phyloP scores from a whole-genome alignment of 805 yeast genomes.

The Zygosaccharomyces bailii region DNA sequence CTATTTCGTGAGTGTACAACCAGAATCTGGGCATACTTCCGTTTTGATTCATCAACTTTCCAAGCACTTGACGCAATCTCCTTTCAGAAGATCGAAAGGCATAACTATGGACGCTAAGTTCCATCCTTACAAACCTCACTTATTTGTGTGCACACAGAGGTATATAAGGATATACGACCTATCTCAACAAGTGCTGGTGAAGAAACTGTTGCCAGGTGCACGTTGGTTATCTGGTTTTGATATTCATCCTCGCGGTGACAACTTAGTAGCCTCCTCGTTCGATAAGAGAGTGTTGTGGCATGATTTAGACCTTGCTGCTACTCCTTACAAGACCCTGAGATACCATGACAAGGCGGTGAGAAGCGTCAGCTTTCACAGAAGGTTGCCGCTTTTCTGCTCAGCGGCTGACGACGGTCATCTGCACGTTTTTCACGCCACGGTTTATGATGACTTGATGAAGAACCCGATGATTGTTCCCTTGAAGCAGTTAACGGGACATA shows the following conservation, averaged over 20 bases:
- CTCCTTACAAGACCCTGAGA: slow-evolving; percentile 93
- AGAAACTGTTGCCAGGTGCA: slow-evolving; percentile 91
- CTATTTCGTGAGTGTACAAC: slow-evolving; percentile 94
- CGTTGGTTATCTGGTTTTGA: slow-evolving; percentile 90
- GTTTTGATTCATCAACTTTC: slow-evolving; percentile 93
- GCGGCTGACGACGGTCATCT: slow-evolving; percentile 93
- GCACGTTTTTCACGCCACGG: slow-evolving; percentile 95
- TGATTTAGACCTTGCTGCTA: slow-evolving; percentile 80
- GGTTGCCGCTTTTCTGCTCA: slow-evolving; percentile 85
- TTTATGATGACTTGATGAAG: slow-evolving; percentile 83
- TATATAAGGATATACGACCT: slow-evolving; percentile 87
- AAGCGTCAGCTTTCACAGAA: slow-evolving; percentile 79
- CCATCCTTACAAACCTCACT: slow-evolving; percentile 94
- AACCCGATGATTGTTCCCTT: slow-evolving; percentile 94
- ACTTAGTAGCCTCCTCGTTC: slow-evolving; percentile 84
- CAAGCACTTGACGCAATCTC: slow-evolving; percentile 91
- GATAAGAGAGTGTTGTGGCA: slow-evolving; percentile 98
- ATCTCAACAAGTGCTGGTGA: slow-evolving; percentile 75
- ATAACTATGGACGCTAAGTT: slow-evolving; percentile 93
- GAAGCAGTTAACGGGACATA: slow-evolving; percentile 90
- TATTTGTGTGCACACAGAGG: slow-evolving; percentile 91
- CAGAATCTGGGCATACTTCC: slow-evolving; percentile 82
- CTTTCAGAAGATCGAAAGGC: slow-evolving; percentile 90
- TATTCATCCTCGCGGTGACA: slow-evolving; percentile 95
- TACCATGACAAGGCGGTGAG: slow-evolving; percentile 95